phyloP scores from a whole-genome alignment of 352 stramenopile species.

The Phytophthora crassamura region DNA sequence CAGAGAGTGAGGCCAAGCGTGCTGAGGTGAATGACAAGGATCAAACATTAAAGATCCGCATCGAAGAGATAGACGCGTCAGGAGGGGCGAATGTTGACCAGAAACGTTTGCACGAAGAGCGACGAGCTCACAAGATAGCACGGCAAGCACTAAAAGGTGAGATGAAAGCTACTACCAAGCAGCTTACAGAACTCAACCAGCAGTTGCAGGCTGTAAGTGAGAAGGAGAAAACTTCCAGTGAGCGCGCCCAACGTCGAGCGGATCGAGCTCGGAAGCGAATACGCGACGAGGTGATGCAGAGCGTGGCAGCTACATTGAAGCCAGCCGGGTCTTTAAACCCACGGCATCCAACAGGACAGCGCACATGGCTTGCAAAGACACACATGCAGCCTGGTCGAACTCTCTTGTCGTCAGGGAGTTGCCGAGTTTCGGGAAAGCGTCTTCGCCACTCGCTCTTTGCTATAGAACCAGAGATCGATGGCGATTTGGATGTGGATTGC shows the following conservation, averaged over 20 bases:
- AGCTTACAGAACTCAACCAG: constrained; percentile 31
- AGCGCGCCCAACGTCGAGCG: constrained; percentile 29
- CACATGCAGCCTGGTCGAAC: constrained; percentile 29
- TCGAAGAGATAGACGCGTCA: constrained; percentile 65
- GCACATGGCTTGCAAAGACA: constrained; percentile 33
- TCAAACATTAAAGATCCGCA: constrained; percentile 42
- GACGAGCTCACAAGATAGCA: constrained; percentile 49
- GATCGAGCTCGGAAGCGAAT: constrained; percentile 29
- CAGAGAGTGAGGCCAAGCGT: constrained; percentile 28
- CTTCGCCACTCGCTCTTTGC: constrained; percentile 46
- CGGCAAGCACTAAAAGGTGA: constrained; percentile 58
- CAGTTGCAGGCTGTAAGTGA: constrained; percentile 34
- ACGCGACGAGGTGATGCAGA: constrained; percentile 26
- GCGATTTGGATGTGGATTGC: not conserved
- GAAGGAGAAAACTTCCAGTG: constrained; percentile 30
- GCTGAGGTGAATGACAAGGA: constrained; percentile 37
- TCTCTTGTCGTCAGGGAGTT: constrained; percentile 37
- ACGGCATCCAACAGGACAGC: constrained; percentile 20
- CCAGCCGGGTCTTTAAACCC: not conserved
- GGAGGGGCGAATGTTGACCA: constrained; percentile 34
- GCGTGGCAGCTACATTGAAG: constrained; percentile 1
- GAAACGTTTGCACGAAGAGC: constrained; percentile 43
- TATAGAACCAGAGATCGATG: constrained; percentile 9
- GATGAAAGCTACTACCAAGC: constrained; percentile 33
- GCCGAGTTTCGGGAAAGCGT: constrained; percentile 24